Base-by-base conservation (phyloP, 306 rosid genomes). In the Rosa chinensis region DNA sequence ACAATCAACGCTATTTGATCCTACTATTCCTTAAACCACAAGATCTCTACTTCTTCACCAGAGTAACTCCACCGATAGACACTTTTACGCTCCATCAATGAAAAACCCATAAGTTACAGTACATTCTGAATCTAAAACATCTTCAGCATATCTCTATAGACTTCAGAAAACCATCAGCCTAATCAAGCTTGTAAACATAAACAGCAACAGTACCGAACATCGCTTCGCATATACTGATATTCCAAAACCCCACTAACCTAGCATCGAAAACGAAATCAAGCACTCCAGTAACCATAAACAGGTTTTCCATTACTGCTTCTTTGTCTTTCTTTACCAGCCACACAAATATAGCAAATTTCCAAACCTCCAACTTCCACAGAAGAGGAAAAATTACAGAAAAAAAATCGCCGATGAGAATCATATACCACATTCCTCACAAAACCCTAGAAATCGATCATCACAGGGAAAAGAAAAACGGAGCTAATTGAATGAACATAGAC, bases 401-500 rank as follows among this genome's bases (percentile, higher is more conserved):
- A 82, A 35, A 9, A 52, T 18, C 10, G 23, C 45, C 55, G 45
- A 59, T 10, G 66, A 10, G 44, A 18, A 37, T 32, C n/a, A 10
- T 6, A 40, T 2, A 25, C n/a, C 66, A 74, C 61, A 74, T 37
- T 74, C 75, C 20, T 32, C 49, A 81, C 52, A 37, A 69, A 83
- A 79, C 83, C 86, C 86, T 83, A 79, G 39, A 79, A 75, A 23
- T 45, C 75, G 32, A 70, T 53, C 39, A 62, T 66, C 56, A 32
- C 40, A 62, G 67, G 37, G 37, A 32, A 32, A 32, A 32, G 37
- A 32, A 32, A 32, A 32, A 28, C 32, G 37, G 37, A 32, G 37
- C 37, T 32, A 32, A 32, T 64, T 42, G 73, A 72, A 37, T 6
- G 16, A n/a, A 79, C 35, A 72, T 1, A n/a, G 45, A 25, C 17